A percentile compares a stretch with the other conserved stretches of the same genome.
phyloP scores from a whole-genome alignment of 129 eudicot species.

The Pseudognaphalium luteoalbum region DNA sequence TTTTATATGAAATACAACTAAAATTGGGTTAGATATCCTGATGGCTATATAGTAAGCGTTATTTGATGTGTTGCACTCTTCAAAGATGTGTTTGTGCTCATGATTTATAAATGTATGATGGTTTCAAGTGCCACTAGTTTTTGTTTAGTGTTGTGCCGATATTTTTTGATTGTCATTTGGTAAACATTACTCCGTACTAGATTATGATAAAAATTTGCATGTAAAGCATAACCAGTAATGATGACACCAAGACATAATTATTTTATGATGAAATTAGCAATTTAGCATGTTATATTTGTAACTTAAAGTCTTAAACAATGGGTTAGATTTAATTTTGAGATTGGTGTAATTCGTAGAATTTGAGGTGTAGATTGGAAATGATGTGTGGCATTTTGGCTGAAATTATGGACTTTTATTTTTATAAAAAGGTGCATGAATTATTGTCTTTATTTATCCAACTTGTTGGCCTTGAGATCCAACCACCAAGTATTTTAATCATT shows the following conservation, averaged over 20 bases:
- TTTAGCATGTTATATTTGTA: neutral
- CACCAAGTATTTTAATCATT: neutral
- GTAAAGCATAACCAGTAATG: neutral
- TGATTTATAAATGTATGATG: no score
- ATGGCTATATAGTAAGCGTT: neutral
- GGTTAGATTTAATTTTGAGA: slow-evolving; percentile 29
- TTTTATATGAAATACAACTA: no score
- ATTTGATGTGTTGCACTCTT: neutral
- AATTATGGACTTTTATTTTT: slow-evolving; percentile 18
- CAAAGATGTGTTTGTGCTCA: neutral
- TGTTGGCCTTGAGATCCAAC: slow-evolving; percentile 24
- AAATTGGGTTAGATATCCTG: no score
- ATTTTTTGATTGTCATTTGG: neutral
- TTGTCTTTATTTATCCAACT: slow-evolving; percentile 32
- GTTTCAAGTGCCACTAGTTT: neutral
- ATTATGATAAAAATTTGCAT: no score
- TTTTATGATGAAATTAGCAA: neutral
- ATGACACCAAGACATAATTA: neutral
- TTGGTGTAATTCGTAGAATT: slow-evolving; percentile 25
- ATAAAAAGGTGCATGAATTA: slow-evolving; percentile 26
- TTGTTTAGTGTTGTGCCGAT: neutral
- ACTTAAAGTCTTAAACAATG: neutral
- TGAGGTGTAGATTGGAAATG: slow-evolving; percentile 27
- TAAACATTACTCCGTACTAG: no score
- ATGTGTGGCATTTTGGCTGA: slow-evolving; percentile 16